Evolutionary conservation across 805 yeast species (phyloP), one percentile per base, ranked within the genome.

Genomic region (Wickerhamomyces strasburgensis): DNA sequence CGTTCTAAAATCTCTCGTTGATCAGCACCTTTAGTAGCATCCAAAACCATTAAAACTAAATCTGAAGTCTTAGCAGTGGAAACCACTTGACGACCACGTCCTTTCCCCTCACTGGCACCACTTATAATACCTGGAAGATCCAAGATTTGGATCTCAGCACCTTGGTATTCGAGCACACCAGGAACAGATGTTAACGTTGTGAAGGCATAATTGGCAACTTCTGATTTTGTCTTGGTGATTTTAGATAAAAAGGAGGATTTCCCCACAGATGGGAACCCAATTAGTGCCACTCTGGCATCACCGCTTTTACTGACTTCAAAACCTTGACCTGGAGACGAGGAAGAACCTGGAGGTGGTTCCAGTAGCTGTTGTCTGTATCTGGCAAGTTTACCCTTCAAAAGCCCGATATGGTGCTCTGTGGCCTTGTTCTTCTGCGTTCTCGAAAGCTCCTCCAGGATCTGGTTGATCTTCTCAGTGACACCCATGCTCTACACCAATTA

Each of bases 201-300:
- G 71, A 90, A 90, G 35, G 95, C 93, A 56, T 93, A 90, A 34
- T 81, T 85, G 5, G 98, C 98, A 35, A 95, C 84, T 59, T 88
- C 98, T 1, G 96, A 84, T 60, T 86, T 86, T 2, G 98, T 90
- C 52, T 85, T 84, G 15, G 98, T 90, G 38, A 93, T 85, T 53
- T 87, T 86, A 14, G 87, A 80, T 42, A 90, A 68, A 47, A 90
- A 77, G 2, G 96, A 86, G 1, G 97, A 89, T 54, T 90, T 90
- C 58, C 98, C 98, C 17, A 93, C 98, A 2, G 97, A 89, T 14
- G 98, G 98, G 60, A 89, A 90, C 21, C 98, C 98, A 61, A 93
- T 89, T 37, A 90, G 68, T 14, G 94, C 94, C 3, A 87, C 95
- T 49, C 98, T 73, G 0, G 98, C 97, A 69, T 90, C 97, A 27